Base-by-base conservation (phyloP, 2,329 filamentous ascomycete genomes). In the Penicillium fuscoglaucum region DNA sequence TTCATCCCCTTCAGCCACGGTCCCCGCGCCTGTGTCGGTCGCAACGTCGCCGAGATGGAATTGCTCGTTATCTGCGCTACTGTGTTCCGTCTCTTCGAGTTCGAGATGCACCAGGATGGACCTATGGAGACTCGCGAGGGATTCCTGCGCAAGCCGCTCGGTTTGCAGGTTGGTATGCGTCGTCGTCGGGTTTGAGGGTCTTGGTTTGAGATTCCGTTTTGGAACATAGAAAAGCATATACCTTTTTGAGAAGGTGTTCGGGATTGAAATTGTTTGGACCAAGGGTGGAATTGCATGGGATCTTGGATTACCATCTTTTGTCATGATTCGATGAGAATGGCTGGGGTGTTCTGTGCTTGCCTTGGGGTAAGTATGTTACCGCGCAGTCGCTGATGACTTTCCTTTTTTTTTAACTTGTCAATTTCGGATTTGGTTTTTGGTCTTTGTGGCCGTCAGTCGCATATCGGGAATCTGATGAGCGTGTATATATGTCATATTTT, bases 11-110 rank as follows among this genome's bases (percentile, higher is more conserved):
- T 95, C 68, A 90, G 87, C 61, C 79, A 86, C 37, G 88, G 88
- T 0, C 87, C 89, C 0, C 76, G 88, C 7, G 82, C 87, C 0
- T 91, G 88, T 58, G 89, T 95, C 0, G 91, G 91, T 0, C 76
- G 90, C 35, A 95, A 96, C 84, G 88, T 96, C 5, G 91, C 91
- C 0, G 90, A 95, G 80, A 93, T 96, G 90, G 90, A 96, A 74
- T 80, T 96, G 78, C 88, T 89, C 70, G 80, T 93, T 44, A 93
- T 95, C 60, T 85, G 87, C 3, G 84, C 83, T 0, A 91, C 90
- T 5, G 81, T 86, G 21, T 86, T 87, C 69, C 75, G 82, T 44
- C 72, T 84, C 55, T 88, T 84, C 69, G 84, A 87, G 56, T 87
- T 87, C 73, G 79, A 82, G 69, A 66, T 86, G 57, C 70, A 77